These are phyloP conservation scores for Lathyrus sativus DNA, from an alignment of 306 rosid genomes.

Conservation along the genomic window DNA sequence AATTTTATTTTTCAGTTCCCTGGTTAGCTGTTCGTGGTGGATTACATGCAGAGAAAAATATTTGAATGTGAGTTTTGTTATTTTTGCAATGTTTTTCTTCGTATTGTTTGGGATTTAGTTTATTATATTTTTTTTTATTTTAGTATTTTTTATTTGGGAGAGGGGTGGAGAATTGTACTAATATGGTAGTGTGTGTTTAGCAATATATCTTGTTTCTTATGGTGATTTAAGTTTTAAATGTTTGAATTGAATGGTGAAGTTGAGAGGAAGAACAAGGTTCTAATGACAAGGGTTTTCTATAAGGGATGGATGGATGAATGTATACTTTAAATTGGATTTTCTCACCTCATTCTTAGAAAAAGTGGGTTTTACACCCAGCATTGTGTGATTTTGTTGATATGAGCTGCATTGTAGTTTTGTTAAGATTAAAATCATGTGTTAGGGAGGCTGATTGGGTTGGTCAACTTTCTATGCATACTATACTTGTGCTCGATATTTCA, in stretches of 20 bases:
- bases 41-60: not conserved
- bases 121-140: too few relatives aligned
- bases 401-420: not conserved
- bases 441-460: not conserved
- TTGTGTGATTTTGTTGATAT: not conserved
- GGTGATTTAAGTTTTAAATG: slow-evolving; percentile 7
- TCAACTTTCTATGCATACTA: not conserved
- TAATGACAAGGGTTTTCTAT: too few relatives aligned
- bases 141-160: too few relatives aligned
- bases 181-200: not conserved
- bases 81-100: not conserved
- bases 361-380: not conserved
- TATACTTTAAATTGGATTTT: not conserved
- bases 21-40: not conserved
- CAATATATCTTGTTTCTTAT: not conserved
- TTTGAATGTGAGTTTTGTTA: slow-evolving; percentile 5
- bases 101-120: not conserved
- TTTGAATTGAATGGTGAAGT: not conserved
- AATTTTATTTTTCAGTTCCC: not conserved
- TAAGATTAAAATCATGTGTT: not conserved
- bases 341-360: not conserved
- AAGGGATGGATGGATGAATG: not conserved
- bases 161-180: too few relatives aligned
- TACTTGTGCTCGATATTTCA: not conserved
- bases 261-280: not conserved